Percentiles rank a stretch among this genome's conserved stretches.
These are phyloP conservation scores for Rhododendron simsii DNA, from an alignment of 148 eudicot species.

Conservation along the genomic window DNA sequence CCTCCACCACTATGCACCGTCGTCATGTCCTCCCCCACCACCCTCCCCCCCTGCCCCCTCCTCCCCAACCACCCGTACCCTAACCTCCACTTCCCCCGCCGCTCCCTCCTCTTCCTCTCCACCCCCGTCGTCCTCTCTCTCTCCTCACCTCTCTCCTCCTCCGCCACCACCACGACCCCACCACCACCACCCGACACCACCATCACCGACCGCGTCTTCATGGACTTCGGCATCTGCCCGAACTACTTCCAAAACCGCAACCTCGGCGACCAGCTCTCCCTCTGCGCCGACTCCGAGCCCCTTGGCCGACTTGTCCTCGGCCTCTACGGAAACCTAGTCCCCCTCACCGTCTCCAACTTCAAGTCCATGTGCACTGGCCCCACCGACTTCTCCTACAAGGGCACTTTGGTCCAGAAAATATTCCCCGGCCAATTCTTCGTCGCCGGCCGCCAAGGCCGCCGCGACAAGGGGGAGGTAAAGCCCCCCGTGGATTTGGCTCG, in stretches of 20 bases:
- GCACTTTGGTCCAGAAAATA: slow-evolving; percentile 74
- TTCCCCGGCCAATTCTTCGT: slow-evolving; percentile 70
- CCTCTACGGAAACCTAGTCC: slow-evolving; percentile 79
- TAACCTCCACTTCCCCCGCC: slow-evolving; percentile 41
- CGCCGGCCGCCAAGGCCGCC: slow-evolving; percentile 75
- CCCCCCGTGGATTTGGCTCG: slow-evolving; percentile 45
- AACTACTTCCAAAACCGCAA: slow-evolving; percentile 57
- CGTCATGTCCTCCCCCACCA: slow-evolving; percentile 35
- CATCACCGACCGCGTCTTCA: slow-evolving; percentile 75
- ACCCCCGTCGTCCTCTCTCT: slow-evolving; percentile 26
- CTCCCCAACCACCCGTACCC: background rate
- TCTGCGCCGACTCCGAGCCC: slow-evolving; percentile 60
- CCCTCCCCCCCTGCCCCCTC: slow-evolving; percentile 18
- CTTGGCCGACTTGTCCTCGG: slow-evolving; percentile 81
- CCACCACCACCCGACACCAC: slow-evolving; percentile 61
- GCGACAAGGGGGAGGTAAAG: slow-evolving; percentile 71
- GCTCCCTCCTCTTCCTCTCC: slow-evolving; percentile 59
- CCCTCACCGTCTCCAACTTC: slow-evolving; percentile 83
- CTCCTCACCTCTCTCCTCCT: slow-evolving; percentile 20
- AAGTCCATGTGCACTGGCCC: slow-evolving; percentile 63
- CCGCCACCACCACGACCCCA: slow-evolving; percentile 12
- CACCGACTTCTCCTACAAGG: slow-evolving; percentile 54
- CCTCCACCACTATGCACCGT: slow-evolving; percentile 20
- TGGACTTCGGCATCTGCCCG: slow-evolving; percentile 79
- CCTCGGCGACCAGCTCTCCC: slow-evolving; percentile 49